phyloP scores from a whole-genome alignment of 2,329 filamentous ascomycete genomes.

The Westerdykella sp. region DNA sequence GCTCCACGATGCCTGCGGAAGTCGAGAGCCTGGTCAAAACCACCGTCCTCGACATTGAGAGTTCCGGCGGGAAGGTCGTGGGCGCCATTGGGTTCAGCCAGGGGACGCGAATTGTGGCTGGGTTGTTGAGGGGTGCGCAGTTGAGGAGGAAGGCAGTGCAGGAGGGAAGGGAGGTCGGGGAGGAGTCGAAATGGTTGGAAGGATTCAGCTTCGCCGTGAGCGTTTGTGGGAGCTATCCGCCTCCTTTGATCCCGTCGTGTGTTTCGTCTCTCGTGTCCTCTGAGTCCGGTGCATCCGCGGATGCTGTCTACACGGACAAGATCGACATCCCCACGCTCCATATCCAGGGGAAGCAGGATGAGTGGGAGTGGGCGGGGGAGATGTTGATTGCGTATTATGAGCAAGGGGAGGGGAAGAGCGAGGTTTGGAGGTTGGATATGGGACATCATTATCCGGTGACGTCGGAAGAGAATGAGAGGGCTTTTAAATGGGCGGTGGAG shows the following conservation, averaged over 20 bases:
- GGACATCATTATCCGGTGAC: constrained; percentile 34
- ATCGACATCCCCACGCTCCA: constrained; percentile 28
- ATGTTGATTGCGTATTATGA: constrained; percentile 25
- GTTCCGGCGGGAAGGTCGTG: constrained; percentile 19
- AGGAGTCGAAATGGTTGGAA: constrained; percentile 14
- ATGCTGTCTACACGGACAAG: constrained; percentile 5
- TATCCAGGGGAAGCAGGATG: constrained; percentile 28
- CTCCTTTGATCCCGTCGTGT: constrained; percentile 7
- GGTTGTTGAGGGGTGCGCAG: constrained; percentile 22
- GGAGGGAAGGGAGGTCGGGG: constrained; percentile 4
- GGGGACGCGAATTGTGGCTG: constrained; percentile 30
- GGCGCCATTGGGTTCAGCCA: constrained; percentile 30
- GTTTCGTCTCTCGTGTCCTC: neutral
- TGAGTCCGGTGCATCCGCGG: constrained; percentile 12
- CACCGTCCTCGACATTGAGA: constrained; percentile 10
- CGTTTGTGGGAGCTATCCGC: constrained; percentile 25
- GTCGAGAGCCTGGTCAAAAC: constrained; percentile 17
- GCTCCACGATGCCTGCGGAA: constrained; percentile 11
- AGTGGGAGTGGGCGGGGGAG: constrained; percentile 30
- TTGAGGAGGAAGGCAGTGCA: constrained; percentile 9
- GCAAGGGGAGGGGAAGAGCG: constrained; percentile 17
- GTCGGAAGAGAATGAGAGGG: constrained; percentile 25
- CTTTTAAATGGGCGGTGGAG: constrained; percentile 22
- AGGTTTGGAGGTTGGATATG: constrained; percentile 23
- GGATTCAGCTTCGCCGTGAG: constrained; percentile 16